These are phyloP conservation scores for Piper longum DNA, from an alignment of 164 flowering plant species.

Conservation along the genomic window DNA sequence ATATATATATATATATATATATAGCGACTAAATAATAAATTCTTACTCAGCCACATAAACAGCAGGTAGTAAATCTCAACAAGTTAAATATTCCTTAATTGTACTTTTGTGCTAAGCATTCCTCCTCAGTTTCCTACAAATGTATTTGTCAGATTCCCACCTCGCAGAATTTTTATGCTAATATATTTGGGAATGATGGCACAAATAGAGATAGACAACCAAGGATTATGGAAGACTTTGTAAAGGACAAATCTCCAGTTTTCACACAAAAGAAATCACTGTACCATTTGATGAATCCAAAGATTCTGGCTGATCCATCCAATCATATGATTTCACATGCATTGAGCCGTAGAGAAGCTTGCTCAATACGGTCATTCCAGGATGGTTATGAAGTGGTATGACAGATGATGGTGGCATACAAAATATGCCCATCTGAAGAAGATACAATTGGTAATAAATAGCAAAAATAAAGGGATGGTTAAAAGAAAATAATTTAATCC, in stretches of 20 bases:
- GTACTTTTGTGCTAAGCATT: too few relatives aligned
- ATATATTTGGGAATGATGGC: too few relatives aligned
- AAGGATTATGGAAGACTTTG: neutral
- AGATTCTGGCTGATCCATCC: slow-evolving; percentile 47
- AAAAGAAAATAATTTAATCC: neutral
- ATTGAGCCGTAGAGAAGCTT: slow-evolving; percentile 64
- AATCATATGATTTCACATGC: slow-evolving; percentile 80
- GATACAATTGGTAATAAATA: neutral
- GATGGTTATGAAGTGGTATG: slow-evolving; percentile 89
- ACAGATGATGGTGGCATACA: slow-evolving; percentile 58
- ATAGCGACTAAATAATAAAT: too few relatives aligned
- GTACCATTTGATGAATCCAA: slow-evolving; percentile 52
- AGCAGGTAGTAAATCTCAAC: too few relatives aligned
- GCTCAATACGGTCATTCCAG: slow-evolving; percentile 88
- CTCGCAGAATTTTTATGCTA: too few relatives aligned
- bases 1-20: too few relatives aligned
- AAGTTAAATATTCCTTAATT: too few relatives aligned
- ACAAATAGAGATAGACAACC: too few relatives aligned
- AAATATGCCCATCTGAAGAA: slow-evolving; percentile 67
- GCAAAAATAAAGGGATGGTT: too few relatives aligned
- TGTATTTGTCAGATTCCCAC: too few relatives aligned
- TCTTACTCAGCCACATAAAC: too few relatives aligned
- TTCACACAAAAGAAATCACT: neutral
- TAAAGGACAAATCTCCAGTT: neutral
- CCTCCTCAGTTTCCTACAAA: too few relatives aligned